These are phyloP conservation scores for Penicillium angulare DNA, from an alignment of 495 filamentous ascomycete species.

Conservation along the genomic window DNA sequence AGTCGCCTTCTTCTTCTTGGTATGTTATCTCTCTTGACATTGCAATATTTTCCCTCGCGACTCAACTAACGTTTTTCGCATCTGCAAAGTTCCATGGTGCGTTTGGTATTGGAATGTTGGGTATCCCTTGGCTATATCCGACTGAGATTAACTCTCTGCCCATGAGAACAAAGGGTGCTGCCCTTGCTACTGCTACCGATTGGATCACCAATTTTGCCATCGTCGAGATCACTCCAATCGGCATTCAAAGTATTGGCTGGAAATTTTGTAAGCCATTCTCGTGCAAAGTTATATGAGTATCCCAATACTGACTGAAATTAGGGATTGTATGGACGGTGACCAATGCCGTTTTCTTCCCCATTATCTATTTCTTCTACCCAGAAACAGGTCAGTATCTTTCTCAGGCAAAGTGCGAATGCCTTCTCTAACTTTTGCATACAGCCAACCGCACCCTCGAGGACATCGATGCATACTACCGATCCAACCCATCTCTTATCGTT, in stretches of 20 bases:
- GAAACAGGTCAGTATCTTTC: slow-evolving; percentile 46
- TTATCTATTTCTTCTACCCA: slow-evolving; percentile 63
- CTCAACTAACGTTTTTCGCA: background rate
- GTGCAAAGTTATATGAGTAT: background rate
- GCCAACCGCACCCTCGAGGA: slow-evolving; percentile 47
- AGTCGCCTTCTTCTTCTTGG: slow-evolving; percentile 47
- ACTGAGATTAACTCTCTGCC: slow-evolving; percentile 60
- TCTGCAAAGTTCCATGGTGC: slow-evolving; percentile 35
- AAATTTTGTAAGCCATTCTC: slow-evolving; percentile 44
- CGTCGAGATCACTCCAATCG: slow-evolving; percentile 60
- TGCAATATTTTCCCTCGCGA: background rate
- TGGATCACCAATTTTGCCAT: slow-evolving; percentile 63
- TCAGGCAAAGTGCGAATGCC: background rate
- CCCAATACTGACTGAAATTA: background rate
- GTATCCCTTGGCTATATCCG: slow-evolving; percentile 62
- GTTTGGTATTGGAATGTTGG: slow-evolving; percentile 57
- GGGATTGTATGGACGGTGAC: slow-evolving; percentile 58
- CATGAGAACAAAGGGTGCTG: slow-evolving; percentile 58
- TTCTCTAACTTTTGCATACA: slow-evolving; percentile 19
- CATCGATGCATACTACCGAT: slow-evolving; percentile 45
- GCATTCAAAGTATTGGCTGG: slow-evolving; percentile 49
- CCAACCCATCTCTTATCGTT: slow-evolving; percentile 43
- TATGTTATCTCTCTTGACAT: background rate
- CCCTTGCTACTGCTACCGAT: slow-evolving; percentile 57
- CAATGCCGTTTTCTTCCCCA: slow-evolving; percentile 56